Base-by-base conservation (phyloP, 148 eudicot species). In the Rhododendron williamsianum region DNA sequence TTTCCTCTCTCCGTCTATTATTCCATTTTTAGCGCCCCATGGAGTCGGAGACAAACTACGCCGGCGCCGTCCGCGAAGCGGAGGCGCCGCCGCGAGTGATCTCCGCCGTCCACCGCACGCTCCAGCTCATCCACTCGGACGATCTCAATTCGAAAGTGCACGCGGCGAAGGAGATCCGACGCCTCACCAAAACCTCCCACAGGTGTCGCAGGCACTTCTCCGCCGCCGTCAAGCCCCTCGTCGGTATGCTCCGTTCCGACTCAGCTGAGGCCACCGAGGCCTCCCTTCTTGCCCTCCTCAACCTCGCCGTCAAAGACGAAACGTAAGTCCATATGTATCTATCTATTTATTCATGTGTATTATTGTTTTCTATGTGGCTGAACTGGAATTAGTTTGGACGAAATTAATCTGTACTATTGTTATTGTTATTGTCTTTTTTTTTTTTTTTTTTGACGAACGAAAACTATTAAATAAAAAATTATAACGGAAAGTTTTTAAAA, bases 251-350 rank as follows among this genome's bases (percentile, higher is more conserved):
- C 87, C 92, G 90, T 16, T 69, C 85, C 36, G 84, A 87, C 87
- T 93, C 94, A 51, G 74, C 86, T 36, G 86, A 89, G 27, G 88
- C 92, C 48, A 87, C 92, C 56, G 93, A 94, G 85, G 90, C 95
- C 13, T 98, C 98, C 9, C 94, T 97, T 2, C 94, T 93, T 25
- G 98, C 99, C 3, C 91, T 97, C 58, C 98, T 97, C 76, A 97
- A 97, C 82, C 98, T 97, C 82, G 98, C 99, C 83, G 99, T 97
- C 71, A 95, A 97, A 86, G 98, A 97, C 76, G 98, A 96, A 91
- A 88, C 86, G 99, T 96, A 84, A 58, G 92, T 85, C 9, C 4
- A 72, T 58, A 54, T 1, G 30, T 6, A 1, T 76, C 25, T 19
- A 79, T 85, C 60, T 54, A 54, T 18, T 54, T 54, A 4, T 18